A percentile compares a stretch with the other conserved stretches of the same genome.
Evolutionary conservation across 2,329 filamentous ascomycete species (phyloP).

Genomic region (Fonsecaea monophora): DNA sequence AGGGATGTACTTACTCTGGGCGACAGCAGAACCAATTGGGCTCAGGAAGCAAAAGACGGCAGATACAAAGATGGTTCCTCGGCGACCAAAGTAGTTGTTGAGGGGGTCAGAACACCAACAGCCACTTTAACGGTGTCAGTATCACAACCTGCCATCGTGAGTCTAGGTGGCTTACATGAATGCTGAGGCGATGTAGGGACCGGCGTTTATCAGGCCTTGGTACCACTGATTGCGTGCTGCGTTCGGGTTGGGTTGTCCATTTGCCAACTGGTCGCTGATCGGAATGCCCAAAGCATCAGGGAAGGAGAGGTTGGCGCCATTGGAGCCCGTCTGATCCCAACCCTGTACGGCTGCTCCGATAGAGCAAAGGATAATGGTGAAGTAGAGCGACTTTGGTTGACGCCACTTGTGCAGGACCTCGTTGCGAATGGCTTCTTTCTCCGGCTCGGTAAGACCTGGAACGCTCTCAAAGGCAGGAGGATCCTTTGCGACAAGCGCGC

Average conservation of each 20-base stretch:
- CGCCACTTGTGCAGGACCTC: conserved; percentile 59
- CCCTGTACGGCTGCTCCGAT: conserved; percentile 59
- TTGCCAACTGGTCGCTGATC: conserved; percentile 38
- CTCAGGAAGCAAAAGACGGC: conserved; percentile 71
- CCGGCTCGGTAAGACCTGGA: conserved; percentile 51
- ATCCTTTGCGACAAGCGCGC: conserved; percentile 58
- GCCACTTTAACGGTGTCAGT: conserved; percentile 62
- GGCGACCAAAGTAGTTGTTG: conserved; percentile 72
- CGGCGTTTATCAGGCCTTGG: conserved; percentile 67
- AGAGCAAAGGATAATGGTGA: conserved; percentile 60
- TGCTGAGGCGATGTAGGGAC: conserved; percentile 57
- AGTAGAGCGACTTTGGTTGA: conserved; percentile 57
- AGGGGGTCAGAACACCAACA: conserved; percentile 78
- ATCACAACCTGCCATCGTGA: conserved; percentile 60
- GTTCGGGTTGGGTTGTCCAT: conserved; percentile 42
- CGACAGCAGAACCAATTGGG: conserved; percentile 63
- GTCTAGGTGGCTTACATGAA: conserved; percentile 52
- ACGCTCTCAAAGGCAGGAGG: conserved; percentile 55
- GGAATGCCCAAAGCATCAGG: conserved; percentile 55
- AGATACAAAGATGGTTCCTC: conserved; percentile 68
- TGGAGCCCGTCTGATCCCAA: conserved; percentile 62
- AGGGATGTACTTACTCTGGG: conserved; percentile 56
- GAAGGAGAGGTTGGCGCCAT: conserved; percentile 61
- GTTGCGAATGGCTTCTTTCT: conserved; percentile 52
- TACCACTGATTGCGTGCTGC: conserved; percentile 59